Percentiles rank a stretch among this genome's conserved stretches.
Conservation (phyloP, 441 rosid species). For the Omphalea diandra region DNA sequence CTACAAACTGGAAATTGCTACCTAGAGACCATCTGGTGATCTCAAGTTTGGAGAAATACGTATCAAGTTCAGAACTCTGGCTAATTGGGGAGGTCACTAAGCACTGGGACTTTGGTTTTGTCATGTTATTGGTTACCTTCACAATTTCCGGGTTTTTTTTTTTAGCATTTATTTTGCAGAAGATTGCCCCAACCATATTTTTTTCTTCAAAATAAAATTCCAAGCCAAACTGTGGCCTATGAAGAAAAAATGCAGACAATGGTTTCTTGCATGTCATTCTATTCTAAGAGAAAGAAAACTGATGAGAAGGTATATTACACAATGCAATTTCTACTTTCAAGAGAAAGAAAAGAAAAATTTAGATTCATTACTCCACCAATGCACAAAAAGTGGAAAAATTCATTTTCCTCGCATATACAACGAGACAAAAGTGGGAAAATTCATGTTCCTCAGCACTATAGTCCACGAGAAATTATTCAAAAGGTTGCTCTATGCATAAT, state of each 20-base stretch:
- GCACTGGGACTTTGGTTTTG: background rate
- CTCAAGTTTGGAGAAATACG: background rate
- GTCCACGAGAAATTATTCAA: slow-evolving; percentile 1
- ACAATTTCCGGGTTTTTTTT: background rate
- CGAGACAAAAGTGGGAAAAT: background rate
- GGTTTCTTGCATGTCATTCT: background rate
- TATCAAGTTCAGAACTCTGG: background rate
- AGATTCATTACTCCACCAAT: background rate
- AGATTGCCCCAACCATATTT: background rate
- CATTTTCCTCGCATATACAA: no score
- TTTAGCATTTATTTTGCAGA: background rate
- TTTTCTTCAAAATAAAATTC: background rate
- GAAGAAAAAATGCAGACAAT: background rate
- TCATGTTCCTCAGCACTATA: background rate
- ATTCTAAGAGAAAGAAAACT: background rate
- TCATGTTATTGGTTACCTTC: background rate
- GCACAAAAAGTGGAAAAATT: background rate
- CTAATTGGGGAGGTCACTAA: background rate
- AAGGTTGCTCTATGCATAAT: slow-evolving; percentile 17
- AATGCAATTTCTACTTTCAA: background rate
- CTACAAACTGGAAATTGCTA: background rate
- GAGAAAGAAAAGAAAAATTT: background rate
- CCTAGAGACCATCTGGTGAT: background rate
- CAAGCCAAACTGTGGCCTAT: background rate
- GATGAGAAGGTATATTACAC: background rate